Evolutionary conservation across 805 yeast species (phyloP), one percentile per base, ranked within the genome.

Genomic region (Candida pseudofarinosa): DNA sequence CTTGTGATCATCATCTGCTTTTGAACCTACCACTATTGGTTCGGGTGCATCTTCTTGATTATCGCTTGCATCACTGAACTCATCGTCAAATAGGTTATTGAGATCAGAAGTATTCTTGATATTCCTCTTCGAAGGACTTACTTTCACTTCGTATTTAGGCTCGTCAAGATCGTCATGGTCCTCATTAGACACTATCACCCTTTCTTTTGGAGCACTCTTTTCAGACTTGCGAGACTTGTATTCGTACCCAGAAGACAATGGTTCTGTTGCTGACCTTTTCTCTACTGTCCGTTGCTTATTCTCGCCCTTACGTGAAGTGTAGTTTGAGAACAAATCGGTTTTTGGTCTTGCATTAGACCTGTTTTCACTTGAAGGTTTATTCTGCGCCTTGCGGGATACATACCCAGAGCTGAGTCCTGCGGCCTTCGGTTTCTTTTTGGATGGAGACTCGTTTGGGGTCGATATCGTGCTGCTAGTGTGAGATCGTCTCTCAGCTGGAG

Each of bases 191-290:
- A 63, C 54, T 3, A 68, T 60, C 19, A 69, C 71, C 18, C 71
- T 55, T 39, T 71, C 74, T 34, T 50, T 58, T 10, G 67, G 67
- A 36, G 52, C 53, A 34, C 50, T 52, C 20, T 45, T 51, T 33
- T 65, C 67, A 13, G 47, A 28, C 44, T 69, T 69, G 14, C 74
- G 52, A 3, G 72, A 67, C 43, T 67, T 67, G 46, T 69, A 69
- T 40, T 61, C 55, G 39, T 53, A 59, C 3, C 44, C 39, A 0
- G 44, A 38, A n/a, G 38, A 37, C 6, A 44, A 41, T 1, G 57
- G 51, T 5, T 41, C 47, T n/a, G 50, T 39, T 3, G 44, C n/a
- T 18, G 49, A 33, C 20, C 53, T 34, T 33, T 53, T 51, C 1
- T 39, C 37, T 2, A 47, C 45, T 5, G 34, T 15, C 13, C 34